Base-by-base conservation (phyloP, 768 basidiomycete species). In the Agrocybe chaxingu region DNA sequence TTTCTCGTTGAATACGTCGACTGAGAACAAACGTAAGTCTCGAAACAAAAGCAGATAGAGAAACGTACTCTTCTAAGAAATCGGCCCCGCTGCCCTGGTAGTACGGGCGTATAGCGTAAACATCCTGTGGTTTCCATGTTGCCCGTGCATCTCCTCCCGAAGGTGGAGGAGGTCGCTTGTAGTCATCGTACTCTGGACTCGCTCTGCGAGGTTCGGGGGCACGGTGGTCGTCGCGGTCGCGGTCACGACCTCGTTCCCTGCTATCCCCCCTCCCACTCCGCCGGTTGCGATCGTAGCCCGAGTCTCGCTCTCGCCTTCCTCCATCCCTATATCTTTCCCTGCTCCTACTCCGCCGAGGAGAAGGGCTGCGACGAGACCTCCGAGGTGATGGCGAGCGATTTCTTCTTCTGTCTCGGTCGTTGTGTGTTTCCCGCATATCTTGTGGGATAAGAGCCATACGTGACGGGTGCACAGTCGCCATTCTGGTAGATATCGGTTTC, bases 391-490 rank as follows among this genome's bases (percentile, higher is more conserved):
- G 75, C 8, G 81, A 78, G 31, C 77, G 73, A 44, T 64, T 65
- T 19, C 70, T 66, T n/a, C 52, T 52, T 6, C 42, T 51, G 2
- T 61, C 51, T 36, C 24, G 3, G 24, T 24, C 48, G 42, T 57
- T 56, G 5, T 53, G 54, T n/a, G 34, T 54, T 30, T 47, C 52
- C 59, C 50, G 61, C 47, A 65, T 55, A 33, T 73, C 69, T 49
- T 70, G 78, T 35, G 85, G 82, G 13, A 89, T 82, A 4, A 89
- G 70, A 24, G 71, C 81, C 70, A 86, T 71, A 45, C 87, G 78
- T 8, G 87, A 88, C 19, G 88, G 87, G 59, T 89, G 87, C 4
- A 89, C 75, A 13, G 81, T 82, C 24, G 85, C 85, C 87, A 89
- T 89, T 47, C 51, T 59, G n/a, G 51, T 56, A 7, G 51, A 52